Evolutionary conservation across 2,329 filamentous ascomycete genomes (phyloP).

Genomic region (Lachnellula cervina): DNA sequence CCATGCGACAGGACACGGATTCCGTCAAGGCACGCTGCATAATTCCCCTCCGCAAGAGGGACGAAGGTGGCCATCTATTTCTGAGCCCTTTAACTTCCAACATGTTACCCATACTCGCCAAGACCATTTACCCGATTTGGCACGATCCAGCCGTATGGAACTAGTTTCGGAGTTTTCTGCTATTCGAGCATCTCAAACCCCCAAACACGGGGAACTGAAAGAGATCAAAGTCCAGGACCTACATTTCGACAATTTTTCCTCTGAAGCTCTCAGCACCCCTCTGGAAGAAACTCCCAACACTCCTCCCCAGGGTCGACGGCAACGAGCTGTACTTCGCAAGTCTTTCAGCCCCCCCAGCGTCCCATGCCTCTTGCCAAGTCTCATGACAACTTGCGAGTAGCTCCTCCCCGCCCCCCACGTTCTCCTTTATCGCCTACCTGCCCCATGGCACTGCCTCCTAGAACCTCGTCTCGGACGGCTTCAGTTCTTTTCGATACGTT

Average conservation of each 20-base stretch:
- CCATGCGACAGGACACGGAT: slow-evolving; percentile 10
- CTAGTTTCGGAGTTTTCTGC: slow-evolving; percentile 42
- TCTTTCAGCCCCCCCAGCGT: slow-evolving; percentile 16
- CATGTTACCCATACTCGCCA: slow-evolving; percentile 56
- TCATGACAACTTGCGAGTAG: slow-evolving; percentile 32
- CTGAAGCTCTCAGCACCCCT: slow-evolving; percentile 34
- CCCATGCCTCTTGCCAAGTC: slow-evolving; percentile 37
- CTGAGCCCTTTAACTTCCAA: slow-evolving; percentile 62
- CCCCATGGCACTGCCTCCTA: slow-evolving; percentile 45
- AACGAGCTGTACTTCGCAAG: slow-evolving; percentile 15
- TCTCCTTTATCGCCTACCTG: slow-evolving; percentile 37
- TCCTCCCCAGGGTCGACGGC: slow-evolving; percentile 13
- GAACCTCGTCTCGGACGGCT: slow-evolving; percentile 49
- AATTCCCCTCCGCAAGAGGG: background rate
- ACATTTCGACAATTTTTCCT: slow-evolving; percentile 46
- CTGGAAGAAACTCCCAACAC: slow-evolving; percentile 13
- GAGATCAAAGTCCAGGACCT: slow-evolving; percentile 39
- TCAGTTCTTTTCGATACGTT: slow-evolving; percentile 42
- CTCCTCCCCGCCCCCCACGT: slow-evolving; percentile 47
- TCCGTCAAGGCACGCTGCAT: slow-evolving; percentile 4
- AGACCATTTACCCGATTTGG: slow-evolving; percentile 41
- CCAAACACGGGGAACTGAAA: slow-evolving; percentile 34
- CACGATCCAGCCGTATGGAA: slow-evolving; percentile 38
- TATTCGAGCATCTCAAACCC: slow-evolving; percentile 35
- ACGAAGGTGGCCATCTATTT: slow-evolving; percentile 39